Evolutionary conservation across 495 filamentous ascomycete genomes (phyloP), one percentile per base, ranked within the genome.

Genomic region (Aspergillus nanangensis): DNA sequence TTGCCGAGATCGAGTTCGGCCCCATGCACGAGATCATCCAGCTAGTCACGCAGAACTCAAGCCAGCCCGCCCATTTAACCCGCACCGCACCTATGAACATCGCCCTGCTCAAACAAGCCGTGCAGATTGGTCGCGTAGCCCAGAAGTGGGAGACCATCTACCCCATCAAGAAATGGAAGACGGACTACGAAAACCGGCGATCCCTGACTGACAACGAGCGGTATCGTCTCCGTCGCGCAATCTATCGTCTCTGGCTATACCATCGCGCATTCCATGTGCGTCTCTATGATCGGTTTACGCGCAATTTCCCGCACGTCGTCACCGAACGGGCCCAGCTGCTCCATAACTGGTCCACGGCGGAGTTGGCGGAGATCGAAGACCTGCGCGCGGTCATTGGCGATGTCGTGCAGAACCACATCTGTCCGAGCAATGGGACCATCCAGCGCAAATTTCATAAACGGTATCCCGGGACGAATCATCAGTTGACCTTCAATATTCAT

Each of bases 191-290:
- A 44, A 65, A 77, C 39, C 78, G 85, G n/a, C 82, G 88, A 10
- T 71, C 79, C 3, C 70, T 92, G 8, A 75, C 58, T 0, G 38
- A 49, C 2, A 46, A 70, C 10, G 88, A 90, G 58, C 69, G 76
- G 15, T 65, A 69, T 19, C 72, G 77, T 4, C 48, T 90, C n/a
- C 78, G 87, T 4, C 73, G 75, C 33, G 85, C 81, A 1, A 57
- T 90, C 44, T 90, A 86, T 55, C 72, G 79, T 1, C 75, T 86
- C 60, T 89, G 86, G 86, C 67, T 82, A 10, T 84, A 79, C 55
- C 57, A 68, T 34, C 67, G 64, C 13, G 81, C 80, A 14, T 83
- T 83, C 58, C 77, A 83, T 53, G 76, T 62, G 38, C 57, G 51
- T 11, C 40, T 52, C 21, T 66, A 76, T 49, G 56, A 74, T 19